Percentiles rank a stretch among this genome's conserved stretches.
Conservation (phyloP, 192 early-diverging fungal genomes). For the Rhizoclosmatium sp. region DNA sequence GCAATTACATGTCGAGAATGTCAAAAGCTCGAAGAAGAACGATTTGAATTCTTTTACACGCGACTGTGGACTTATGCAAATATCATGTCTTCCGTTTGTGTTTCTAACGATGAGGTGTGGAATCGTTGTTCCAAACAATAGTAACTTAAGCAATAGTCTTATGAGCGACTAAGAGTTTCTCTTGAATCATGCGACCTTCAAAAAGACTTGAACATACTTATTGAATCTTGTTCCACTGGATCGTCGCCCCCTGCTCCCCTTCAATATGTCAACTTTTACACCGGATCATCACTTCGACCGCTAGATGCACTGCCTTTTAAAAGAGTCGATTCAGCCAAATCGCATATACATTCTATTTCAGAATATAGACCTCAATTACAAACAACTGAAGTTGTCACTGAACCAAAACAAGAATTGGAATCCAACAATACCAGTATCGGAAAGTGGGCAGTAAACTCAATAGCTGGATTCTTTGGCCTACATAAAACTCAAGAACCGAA, state of each 20-base stretch:
- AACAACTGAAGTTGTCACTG: too few relatives aligned
- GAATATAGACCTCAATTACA: neutral
- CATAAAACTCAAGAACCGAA: neutral
- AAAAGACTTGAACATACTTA: constrained; percentile 49
- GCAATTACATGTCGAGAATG: constrained; percentile 51
- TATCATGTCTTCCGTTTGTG: constrained; percentile 58
- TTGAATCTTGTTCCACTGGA: constrained; percentile 47
- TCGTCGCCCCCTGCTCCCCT: constrained; percentile 40
- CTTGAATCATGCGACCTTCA: constrained; percentile 57
- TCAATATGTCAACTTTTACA: constrained; percentile 53
- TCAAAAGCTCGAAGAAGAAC: constrained; percentile 63
- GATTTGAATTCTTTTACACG: constrained; percentile 55
- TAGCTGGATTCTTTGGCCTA: neutral
- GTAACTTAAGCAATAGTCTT: too few relatives aligned
- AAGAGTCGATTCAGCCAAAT: neutral
- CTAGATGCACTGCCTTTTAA: constrained; percentile 14
- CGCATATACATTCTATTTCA: neutral
- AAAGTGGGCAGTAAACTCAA: neutral
- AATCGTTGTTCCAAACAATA: too few relatives aligned
- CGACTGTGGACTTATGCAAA: constrained; percentile 64
- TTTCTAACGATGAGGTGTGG: constrained; percentile 58
- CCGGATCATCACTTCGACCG: constrained; percentile 36
- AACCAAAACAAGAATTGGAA: neutral
- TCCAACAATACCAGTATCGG: neutral
- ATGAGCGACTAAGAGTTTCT: constrained; percentile 46